Conservation (phyloP, 1,139 yeast genomes). For the Meyerozyma elateridarum region DNA sequence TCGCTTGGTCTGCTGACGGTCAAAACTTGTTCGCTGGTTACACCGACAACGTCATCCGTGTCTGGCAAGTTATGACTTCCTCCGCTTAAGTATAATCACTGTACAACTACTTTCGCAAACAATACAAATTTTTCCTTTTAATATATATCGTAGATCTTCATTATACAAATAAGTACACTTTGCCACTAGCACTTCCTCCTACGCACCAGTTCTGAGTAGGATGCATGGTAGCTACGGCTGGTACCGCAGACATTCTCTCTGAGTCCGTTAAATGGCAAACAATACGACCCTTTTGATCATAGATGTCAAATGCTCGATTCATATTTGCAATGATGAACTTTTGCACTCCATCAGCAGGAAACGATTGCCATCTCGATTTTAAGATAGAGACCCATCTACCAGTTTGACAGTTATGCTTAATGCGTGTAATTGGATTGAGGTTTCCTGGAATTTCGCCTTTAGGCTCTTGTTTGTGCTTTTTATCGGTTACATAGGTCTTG, state of each 20-base stretch:
- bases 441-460: slow-evolving; percentile 22
- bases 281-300: slow-evolving; percentile 68
- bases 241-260: slow-evolving; percentile 70
- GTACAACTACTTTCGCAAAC: too few species aligned
- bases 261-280: slow-evolving; percentile 64
- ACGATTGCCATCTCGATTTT: slow-evolving; percentile 75
- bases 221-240: slow-evolving; percentile 82
- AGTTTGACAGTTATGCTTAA: slow-evolving; percentile 88
- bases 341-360: slow-evolving; percentile 67
- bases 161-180: slow-evolving; percentile 57
- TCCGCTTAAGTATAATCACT: slow-evolving; percentile 34
- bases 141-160: too few species aligned
- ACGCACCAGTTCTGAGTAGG: slow-evolving; percentile 84
- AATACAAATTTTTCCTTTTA: too few species aligned
- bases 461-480: slow-evolving; percentile 16
- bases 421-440: slow-evolving; percentile 52
- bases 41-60: slow-evolving; percentile 99
- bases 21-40: slow-evolving; percentile 99
- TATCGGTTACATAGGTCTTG: slow-evolving; percentile 16
- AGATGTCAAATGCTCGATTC: slow-evolving; percentile 82
- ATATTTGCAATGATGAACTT: slow-evolving; percentile 90
- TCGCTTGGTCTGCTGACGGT: slow-evolving; percentile 99
- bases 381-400: slow-evolving; percentile 95
- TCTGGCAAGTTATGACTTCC: slow-evolving; percentile 99
- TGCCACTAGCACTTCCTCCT: slow-evolving; percentile 96